Evolutionary conservation across 192 early-diverging fungal species (phyloP), one percentile per base, ranked within the genome.

Genomic region (Backusella morwellensis): DNA sequence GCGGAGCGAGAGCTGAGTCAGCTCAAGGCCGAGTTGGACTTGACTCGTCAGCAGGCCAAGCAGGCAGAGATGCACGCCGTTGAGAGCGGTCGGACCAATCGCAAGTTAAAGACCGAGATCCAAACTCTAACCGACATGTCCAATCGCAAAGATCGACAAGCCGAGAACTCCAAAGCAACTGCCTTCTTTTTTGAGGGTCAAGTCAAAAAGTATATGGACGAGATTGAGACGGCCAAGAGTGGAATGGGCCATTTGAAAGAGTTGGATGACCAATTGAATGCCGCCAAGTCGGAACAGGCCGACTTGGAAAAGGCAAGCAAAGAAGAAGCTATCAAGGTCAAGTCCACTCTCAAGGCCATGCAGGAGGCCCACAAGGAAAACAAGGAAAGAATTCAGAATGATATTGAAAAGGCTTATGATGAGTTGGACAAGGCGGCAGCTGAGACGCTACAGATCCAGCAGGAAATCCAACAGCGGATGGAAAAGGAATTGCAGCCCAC

Each of bases 181-280:
- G 78, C 82, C 4, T 84, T 84, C 77, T 84, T 84, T 50, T 80
- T 84, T 76, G 79, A 84, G 26, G 79, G 82, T 11, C 82, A 84
- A 47, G 71, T 84, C 7, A 84, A 81, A 68, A 84, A 84, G 23
- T 84, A 80, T 41, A 78, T 40, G 54, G 82, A 84, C 42, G 82
- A 84, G 72, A 84, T 84, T 69, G 82, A 77, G 12, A 78, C 69
- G 40, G 82, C 82, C n/a, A 63, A 71, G n/a, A 63, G 73, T 29
- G 82, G 82, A 0, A 80, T 84, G 77, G 79, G 76, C 1, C 78
- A 76, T 47, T 59, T 84, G 38, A 77, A 84, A 35, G 74, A 69
- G 35, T 38, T 84, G 38, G 82, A 84, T 35, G 82, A 84, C 56
- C 76, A 84, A 15, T 50, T 80, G 34, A 72, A 73, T 35, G 63